Base-by-base conservation (phyloP, 306 rosid species). In the Malus sieversii region DNA sequence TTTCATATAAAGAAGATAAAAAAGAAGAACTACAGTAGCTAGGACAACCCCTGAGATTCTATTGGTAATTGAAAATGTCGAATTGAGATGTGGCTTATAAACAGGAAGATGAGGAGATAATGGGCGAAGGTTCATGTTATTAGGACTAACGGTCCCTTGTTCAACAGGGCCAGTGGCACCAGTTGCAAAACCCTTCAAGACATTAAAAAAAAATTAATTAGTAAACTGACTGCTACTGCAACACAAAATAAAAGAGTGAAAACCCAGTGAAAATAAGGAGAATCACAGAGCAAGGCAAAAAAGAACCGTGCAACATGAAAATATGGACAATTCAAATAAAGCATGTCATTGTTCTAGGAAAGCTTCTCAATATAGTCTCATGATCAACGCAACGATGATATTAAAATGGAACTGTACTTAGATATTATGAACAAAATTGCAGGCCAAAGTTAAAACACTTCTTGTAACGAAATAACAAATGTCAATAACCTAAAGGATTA, bases 111-210 rank as follows among this genome's bases (percentile, higher is more conserved):
- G 42, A 38, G 42, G 42, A 38, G 42, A 38, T 7, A 38, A 38
- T 2, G 42, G 42, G 42, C 42, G 42, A 38, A 38, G 10, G 10
- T 38, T 38, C 42, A 38, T 38, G 42, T 1, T 38, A 38, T 38
- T 38, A 38, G 42, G 10, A 38, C 2, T 38, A 52, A 95, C 78
- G 51, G 81, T 68, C 32, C 99, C 97, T 84, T 95, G 99, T 74
- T 95, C 99, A 76, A 95, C 89, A 73, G 97, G 97, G 46, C 99
- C 99, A 72, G 97, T 95, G 71, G 97, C 97, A 30, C 92, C 99
- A 76, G 99, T 95, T 83, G 97, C 99, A 70, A 97, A 96, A 13
- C 97, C 99, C 97, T 95, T 81, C 68, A 77, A 72, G 66, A 81
- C 64, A 40, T 38, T 35, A 35, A 35, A 38, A 46, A 27, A 59